phyloP scores from a whole-genome alignment of 225 moss, liverwort and hornwort species.

The Pleurozium schreberi region DNA sequence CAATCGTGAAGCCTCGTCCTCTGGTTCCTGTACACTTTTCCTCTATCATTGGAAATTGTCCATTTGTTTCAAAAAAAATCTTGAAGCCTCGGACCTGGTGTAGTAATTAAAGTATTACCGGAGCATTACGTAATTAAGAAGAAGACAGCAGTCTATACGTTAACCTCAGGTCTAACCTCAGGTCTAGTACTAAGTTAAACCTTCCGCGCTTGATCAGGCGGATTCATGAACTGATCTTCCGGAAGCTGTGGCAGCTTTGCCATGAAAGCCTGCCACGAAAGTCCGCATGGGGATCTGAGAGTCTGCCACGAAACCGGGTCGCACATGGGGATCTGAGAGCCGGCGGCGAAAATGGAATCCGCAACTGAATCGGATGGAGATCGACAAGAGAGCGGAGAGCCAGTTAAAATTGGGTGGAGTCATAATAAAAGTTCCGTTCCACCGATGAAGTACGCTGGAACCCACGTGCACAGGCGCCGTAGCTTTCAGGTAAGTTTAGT shows the following conservation, averaged over 20 bases:
- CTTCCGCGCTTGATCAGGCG: not conserved
- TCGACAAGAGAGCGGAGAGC: not conserved
- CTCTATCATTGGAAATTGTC: too few species aligned
- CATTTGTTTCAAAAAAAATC: too few species aligned
- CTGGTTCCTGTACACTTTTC: too few species aligned
- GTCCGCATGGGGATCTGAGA: conserved; percentile 3
- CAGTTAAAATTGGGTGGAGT: not conserved
- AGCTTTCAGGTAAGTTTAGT: not conserved
- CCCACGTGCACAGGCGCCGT: not conserved
- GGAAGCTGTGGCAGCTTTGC: not conserved
- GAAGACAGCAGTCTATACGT: not conserved
- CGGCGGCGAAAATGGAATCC: not conserved
- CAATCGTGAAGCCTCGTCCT: not conserved
- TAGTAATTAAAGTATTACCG: not conserved
- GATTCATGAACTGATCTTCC: not conserved
- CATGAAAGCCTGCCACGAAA: not conserved
- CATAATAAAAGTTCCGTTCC: not conserved
- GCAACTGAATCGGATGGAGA: not conserved
- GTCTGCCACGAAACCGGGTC: not conserved
- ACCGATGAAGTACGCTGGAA: not conserved
- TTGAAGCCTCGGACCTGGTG: not conserved
- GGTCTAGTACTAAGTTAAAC: not conserved
- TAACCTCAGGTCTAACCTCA: not conserved
- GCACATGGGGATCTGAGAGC: conserved; percentile 3
- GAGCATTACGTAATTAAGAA: not conserved